Evolutionary conservation across 2,329 filamentous ascomycete species (phyloP).

Genomic region (Lachnellula occidentalis): DNA sequence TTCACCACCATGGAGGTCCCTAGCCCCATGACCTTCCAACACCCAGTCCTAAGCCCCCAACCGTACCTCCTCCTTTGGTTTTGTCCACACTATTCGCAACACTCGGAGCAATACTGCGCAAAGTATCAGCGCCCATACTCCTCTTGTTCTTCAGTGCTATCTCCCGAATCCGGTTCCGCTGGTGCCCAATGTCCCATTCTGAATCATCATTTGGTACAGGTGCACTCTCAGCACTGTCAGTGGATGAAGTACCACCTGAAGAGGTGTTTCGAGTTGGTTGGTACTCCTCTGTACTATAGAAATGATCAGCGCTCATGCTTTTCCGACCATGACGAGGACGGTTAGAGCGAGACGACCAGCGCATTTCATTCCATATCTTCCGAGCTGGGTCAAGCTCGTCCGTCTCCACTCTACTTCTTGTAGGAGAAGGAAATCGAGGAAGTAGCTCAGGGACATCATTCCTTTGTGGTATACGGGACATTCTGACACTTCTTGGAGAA

Average conservation of each 20-base stretch:
- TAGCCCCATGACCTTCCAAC: slow-evolving; percentile 14
- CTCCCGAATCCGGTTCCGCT: slow-evolving; percentile 18
- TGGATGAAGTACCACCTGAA: slow-evolving; percentile 2
- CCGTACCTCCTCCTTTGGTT: slow-evolving; percentile 3
- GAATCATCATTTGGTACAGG: not conserved
- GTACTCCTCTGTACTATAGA: slow-evolving; percentile 15
- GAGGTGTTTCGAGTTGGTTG: slow-evolving; percentile 12
- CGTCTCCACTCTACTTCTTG: not conserved
- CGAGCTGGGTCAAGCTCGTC: slow-evolving; percentile 28
- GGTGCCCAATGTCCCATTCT: slow-evolving; percentile 7
- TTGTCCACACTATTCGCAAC: slow-evolving; percentile 10
- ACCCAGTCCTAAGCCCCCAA: slow-evolving; percentile 13
- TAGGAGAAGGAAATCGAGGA: slow-evolving; percentile 1
- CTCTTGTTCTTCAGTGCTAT: slow-evolving; percentile 23
- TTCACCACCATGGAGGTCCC: slow-evolving; percentile 18
- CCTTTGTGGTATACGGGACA: not conserved
- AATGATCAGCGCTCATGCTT: slow-evolving; percentile 22
- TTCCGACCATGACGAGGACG: slow-evolving; percentile 13
- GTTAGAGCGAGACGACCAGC: slow-evolving; percentile 21
- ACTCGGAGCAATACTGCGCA: slow-evolving; percentile 23
- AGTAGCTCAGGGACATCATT: not conserved
- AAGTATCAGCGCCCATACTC: slow-evolving; percentile 20
- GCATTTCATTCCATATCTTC: slow-evolving; percentile 31
- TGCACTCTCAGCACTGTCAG: not conserved
- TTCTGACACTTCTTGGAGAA: not conserved